Evolutionary conservation across 1,284 basidiomycete species (phyloP).

Genomic region (Cutaneotrichosporon sp.): DNA sequence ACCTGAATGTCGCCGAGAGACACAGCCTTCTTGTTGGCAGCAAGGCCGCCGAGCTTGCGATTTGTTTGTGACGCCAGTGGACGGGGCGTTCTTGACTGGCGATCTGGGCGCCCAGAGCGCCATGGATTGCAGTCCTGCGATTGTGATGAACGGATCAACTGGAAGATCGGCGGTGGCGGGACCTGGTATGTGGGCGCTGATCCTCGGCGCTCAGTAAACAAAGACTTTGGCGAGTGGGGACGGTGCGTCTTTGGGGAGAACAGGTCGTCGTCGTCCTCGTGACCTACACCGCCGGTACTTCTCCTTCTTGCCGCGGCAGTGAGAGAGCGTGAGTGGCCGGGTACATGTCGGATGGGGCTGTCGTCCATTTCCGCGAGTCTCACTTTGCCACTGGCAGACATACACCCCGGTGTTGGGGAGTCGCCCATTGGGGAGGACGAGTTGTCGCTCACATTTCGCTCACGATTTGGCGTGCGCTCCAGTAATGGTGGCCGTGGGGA

Average conservation of each 20-base stretch:
- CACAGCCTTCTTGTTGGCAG: conserved; percentile 38
- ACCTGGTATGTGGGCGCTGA: conserved; percentile 4
- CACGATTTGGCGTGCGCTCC: conserved; percentile 7
- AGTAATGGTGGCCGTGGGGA: conserved; percentile 30
- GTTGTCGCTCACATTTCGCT: conserved; percentile 4
- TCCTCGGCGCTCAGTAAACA: conserved; percentile 13
- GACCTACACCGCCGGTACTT: no score
- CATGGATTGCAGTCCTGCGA: conserved; percentile 32
- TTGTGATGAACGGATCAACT: conserved; percentile 29
- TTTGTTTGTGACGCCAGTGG: no score
- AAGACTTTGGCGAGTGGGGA: background rate
- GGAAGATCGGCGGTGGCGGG: conserved; percentile 29
- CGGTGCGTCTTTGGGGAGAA: conserved; percentile 15
- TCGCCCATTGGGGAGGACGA: conserved; percentile 35
- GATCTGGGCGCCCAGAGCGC: conserved; percentile 12
- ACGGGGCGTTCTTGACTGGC: background rate
- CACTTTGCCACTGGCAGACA: conserved; percentile 36
- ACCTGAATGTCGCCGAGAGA: conserved; percentile 39
- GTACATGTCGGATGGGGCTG: conserved; percentile 37
- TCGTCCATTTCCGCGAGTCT: conserved; percentile 37
- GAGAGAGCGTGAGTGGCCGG: conserved; percentile 41
- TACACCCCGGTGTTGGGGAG: conserved; percentile 38
- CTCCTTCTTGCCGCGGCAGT: conserved; percentile 10
- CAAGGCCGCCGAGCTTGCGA: background rate
- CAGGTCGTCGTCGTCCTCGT: conserved; percentile 18